Percentiles rank a stretch among this genome's conserved stretches.
Evolutionary conservation across 225 moss, liverwort and hornwort species (phyloP).

Genomic region (Pseudoscleropodium purum): DNA sequence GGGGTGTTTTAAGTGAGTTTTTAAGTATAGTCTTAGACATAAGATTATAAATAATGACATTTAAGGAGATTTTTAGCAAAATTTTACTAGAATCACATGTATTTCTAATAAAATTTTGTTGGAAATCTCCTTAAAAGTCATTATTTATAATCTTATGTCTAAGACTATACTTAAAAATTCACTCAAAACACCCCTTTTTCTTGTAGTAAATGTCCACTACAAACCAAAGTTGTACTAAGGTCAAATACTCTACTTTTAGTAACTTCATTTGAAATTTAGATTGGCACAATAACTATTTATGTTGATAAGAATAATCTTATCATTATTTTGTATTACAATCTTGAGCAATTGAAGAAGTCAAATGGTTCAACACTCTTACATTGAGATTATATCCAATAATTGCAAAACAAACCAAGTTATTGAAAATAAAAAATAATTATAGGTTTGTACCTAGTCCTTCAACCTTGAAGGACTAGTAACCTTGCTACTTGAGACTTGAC

Average conservation of each 20-base stretch:
- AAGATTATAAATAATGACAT: too few species aligned
- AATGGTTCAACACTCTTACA: rapidly evolving
- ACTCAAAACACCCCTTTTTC: too few species aligned
- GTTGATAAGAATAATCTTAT: not conserved
- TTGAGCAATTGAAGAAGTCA: not conserved
- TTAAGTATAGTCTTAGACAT: too few species aligned
- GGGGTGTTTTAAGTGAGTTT: too few species aligned
- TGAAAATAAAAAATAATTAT: not conserved
- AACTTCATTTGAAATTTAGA: not conserved
- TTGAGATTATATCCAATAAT: not conserved
- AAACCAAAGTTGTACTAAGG: not conserved
- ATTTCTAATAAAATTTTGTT: too few species aligned
- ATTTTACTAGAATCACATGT: too few species aligned
- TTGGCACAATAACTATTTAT: not conserved
- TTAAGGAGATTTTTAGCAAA: too few species aligned
- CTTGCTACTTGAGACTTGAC: rapidly evolving
- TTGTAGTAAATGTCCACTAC: not conserved
- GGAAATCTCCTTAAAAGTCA: too few species aligned
- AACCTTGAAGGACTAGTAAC: too few species aligned
- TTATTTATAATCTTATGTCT: too few species aligned
- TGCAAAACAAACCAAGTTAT: not conserved
- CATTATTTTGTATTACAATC: not conserved
- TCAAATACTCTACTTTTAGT: not conserved
- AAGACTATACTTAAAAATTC: too few species aligned
- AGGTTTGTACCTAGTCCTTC: too few species aligned